Conservation (phyloP, 2,329 filamentous ascomycete genomes). For the Botryosphaeria dothidea region DNA sequence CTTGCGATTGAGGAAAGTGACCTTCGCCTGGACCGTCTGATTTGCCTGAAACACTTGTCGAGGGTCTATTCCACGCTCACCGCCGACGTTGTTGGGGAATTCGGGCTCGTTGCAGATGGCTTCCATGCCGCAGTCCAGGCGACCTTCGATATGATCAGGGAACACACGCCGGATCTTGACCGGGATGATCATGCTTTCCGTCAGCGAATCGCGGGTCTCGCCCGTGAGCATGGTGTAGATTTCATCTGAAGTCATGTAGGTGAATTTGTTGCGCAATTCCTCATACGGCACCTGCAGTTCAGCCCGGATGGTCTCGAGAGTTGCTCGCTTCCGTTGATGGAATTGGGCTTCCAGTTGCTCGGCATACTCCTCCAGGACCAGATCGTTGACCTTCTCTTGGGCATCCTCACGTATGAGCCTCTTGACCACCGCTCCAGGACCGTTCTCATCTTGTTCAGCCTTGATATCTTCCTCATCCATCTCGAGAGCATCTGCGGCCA, state of each 20-base stretch:
- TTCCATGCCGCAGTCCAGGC: slow-evolving; percentile 91
- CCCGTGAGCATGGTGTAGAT: slow-evolving; percentile 97
- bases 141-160: slow-evolving; percentile 89
- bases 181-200: slow-evolving; percentile 88
- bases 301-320: slow-evolving; percentile 91
- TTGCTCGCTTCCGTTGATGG: slow-evolving; percentile 91
- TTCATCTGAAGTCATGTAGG: slow-evolving; percentile 68
- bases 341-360: slow-evolving; percentile 93
- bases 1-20: slow-evolving; percentile 84
- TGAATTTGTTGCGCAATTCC: slow-evolving; percentile 82
- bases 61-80: slow-evolving; percentile 55
- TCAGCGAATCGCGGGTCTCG: slow-evolving; percentile 80
- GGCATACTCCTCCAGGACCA: slow-evolving; percentile 95
- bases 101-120: slow-evolving; percentile 82
- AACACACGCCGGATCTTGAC: slow-evolving; percentile 86
- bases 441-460: slow-evolving; percentile 87
- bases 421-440: slow-evolving; percentile 84
- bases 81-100: slow-evolving; percentile 69
- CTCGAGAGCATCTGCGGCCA: slow-evolving; percentile 95
- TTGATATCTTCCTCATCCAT: slow-evolving; percentile 98
- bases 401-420: slow-evolving; percentile 94
- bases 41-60: slow-evolving; percentile 71
- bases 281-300: slow-evolving; percentile 93
- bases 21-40: slow-evolving; percentile 85
- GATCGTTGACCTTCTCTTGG: slow-evolving; percentile 92